Evolutionary conservation across 495 filamentous ascomycete genomes (phyloP).

Genomic region (Annulohypoxylon bovei): DNA sequence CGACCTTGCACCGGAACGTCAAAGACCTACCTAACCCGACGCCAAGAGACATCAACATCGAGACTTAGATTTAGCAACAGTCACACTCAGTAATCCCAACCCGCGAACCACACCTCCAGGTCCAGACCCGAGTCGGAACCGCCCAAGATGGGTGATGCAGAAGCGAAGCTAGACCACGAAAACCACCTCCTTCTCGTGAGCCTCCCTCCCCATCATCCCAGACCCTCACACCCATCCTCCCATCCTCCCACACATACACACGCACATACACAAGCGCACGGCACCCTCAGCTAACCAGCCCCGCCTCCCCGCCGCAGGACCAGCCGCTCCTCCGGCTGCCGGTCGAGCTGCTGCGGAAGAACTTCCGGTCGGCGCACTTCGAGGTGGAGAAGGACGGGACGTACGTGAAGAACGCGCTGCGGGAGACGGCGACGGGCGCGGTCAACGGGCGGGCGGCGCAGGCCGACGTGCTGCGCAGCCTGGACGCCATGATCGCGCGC

Average conservation of each 20-base stretch:
- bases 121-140: not conserved
- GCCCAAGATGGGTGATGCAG: conserved; percentile 55
- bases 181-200: conserved; percentile 60
- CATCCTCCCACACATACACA: no score
- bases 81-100: not conserved
- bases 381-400: conserved; percentile 81
- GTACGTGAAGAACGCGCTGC: conserved; percentile 73
- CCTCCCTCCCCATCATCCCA: not conserved
- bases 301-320: conserved; percentile 65
- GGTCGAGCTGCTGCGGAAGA: conserved; percentile 88
- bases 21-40: conserved; percentile 8
- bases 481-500: conserved; percentile 84
- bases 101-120: not conserved
- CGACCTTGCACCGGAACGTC: conserved; percentile 26
- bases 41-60: no score
- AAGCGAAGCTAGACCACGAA: conserved; percentile 58
- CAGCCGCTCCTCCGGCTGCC: conserved; percentile 94
- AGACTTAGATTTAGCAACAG: no score
- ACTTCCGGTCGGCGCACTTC: conserved; percentile 88
- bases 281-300: not conserved
- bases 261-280: no score
- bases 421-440: conserved; percentile 73
- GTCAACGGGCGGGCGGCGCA: conserved; percentile 67
- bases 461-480: conserved; percentile 74
- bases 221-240: not conserved